phyloP scores from a whole-genome alignment of 73 alveolate genomes.

The Paramecium sexaurelia region DNA sequence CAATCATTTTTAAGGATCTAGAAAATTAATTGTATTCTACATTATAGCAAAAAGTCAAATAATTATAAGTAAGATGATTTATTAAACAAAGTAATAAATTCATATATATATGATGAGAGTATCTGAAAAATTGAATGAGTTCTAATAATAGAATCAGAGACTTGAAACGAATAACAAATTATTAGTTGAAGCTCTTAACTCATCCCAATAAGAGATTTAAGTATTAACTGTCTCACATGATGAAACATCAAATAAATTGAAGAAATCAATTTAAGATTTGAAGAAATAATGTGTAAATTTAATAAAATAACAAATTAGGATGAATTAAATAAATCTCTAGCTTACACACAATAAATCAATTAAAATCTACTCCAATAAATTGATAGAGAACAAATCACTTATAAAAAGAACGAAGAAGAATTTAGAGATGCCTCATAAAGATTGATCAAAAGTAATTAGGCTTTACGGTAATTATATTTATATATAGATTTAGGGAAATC shows the following conservation, averaged over 20 bases:
- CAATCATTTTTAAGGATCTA: background rate
- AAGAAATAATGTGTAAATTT: constrained; percentile 4
- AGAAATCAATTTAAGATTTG: background rate
- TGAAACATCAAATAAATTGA: background rate
- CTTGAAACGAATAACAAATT: constrained; percentile 37
- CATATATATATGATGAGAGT: background rate
- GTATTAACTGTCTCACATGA: background rate
- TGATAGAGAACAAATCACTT: background rate
- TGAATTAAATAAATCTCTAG: background rate
- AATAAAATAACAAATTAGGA: background rate
- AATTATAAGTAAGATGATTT: background rate
- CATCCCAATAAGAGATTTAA: background rate
- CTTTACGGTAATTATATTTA: background rate
- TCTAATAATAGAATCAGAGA: background rate
- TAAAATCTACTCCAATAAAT: background rate
- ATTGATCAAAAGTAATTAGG: constrained; percentile 21
- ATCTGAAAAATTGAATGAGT: background rate
- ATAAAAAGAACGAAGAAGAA: background rate
- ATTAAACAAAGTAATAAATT: background rate
- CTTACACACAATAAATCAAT: background rate
- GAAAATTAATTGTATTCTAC: background rate
- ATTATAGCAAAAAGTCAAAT: background rate
- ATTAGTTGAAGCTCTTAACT: background rate
- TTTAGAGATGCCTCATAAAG: constrained; percentile 54
- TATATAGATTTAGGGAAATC: background rate